Conservation (phyloP, 2,329 filamentous ascomycete species). For the Aspergillus felis region DNA sequence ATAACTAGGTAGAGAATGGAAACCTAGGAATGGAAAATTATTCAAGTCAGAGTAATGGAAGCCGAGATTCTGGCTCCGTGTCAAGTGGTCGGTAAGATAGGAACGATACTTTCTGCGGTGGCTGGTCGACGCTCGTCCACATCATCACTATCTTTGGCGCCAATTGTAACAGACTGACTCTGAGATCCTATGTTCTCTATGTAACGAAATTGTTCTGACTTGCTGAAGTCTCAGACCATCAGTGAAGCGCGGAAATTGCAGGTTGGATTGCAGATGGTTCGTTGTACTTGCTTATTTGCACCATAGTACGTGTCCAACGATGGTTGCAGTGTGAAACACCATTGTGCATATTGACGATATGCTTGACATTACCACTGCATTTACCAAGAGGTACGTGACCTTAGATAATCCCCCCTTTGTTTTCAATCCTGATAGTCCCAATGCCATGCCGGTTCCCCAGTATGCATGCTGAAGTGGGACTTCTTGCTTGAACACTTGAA, state of each 20-base stretch:
- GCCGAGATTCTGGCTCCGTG: neutral
- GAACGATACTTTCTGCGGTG: neutral
- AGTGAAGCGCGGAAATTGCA: slow-evolving; percentile 1
- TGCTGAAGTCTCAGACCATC: neutral
- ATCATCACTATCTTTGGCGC: neutral
- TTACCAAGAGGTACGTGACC: neutral
- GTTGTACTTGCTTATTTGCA: slow-evolving; percentile 2
- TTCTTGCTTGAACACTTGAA: neutral
- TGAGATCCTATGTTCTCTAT: neutral
- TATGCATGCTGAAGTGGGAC: neutral
- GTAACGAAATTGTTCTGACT: neutral
- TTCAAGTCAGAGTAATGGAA: neutral
- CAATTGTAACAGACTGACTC: neutral
- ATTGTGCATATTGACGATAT: slow-evolving; percentile 2
- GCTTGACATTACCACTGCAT: neutral
- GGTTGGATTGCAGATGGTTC: slow-evolving; percentile 4
- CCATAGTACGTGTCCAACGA: neutral
- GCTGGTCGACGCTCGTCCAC: neutral
- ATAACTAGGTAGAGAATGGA: neutral
- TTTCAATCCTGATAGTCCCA: too few relatives aligned
- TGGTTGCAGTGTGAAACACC: slow-evolving; percentile 14
- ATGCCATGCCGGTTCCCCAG: too few relatives aligned
- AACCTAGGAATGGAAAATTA: neutral
- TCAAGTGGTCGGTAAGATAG: neutral
- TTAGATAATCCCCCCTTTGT: too few relatives aligned